These are phyloP conservation scores for Oryza officinalis DNA, from an alignment of 176 grass and related monocot genomes.

Conservation along the genomic window DNA sequence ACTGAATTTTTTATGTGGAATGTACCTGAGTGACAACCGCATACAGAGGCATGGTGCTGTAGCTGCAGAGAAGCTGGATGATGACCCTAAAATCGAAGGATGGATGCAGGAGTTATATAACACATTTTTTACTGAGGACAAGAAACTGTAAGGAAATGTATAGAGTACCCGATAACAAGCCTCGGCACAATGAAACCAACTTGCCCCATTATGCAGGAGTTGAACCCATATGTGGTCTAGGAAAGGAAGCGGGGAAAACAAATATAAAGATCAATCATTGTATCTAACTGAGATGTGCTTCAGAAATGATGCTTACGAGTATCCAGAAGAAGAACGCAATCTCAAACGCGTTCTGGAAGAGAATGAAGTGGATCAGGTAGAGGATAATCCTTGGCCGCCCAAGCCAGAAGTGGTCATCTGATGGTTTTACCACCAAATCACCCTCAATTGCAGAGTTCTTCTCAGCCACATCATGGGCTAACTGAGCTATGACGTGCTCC, in stretches of 20 bases:
- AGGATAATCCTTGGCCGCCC: conserved; percentile 56
- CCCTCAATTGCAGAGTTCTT: conserved; percentile 68
- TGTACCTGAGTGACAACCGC: conserved; percentile 87
- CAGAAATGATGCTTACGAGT: conserved; percentile 47
- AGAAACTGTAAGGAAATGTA: conserved; percentile 28
- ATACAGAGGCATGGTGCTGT: conserved; percentile 87
- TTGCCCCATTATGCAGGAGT: conserved; percentile 92
- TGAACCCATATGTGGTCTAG: conserved; percentile 72
- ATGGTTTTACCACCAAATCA: conserved; percentile 83
- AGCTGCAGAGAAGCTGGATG: conserved; percentile 91
- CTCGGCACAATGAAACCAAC: conserved; percentile 79
- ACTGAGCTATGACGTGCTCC: conserved; percentile 80
- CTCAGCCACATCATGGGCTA: conserved; percentile 86
- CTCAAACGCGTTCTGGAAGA: conserved; percentile 97
- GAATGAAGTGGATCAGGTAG: conserved; percentile 88
- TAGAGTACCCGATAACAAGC: conserved; percentile 83
- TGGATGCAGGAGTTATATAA: not conserved
- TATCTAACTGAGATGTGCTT: not conserved
- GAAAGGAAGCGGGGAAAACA: conserved; percentile 10
- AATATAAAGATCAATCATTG: not conserved
- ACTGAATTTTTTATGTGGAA: not conserved
- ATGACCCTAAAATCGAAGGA: conserved; percentile 43
- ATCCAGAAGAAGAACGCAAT: conserved; percentile 97
- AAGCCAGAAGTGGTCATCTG: conserved; percentile 93
- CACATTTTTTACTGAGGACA: not conserved